phyloP scores from a whole-genome alignment of 805 yeast species.

The Sugiyamaella boreocaroliniensis region DNA sequence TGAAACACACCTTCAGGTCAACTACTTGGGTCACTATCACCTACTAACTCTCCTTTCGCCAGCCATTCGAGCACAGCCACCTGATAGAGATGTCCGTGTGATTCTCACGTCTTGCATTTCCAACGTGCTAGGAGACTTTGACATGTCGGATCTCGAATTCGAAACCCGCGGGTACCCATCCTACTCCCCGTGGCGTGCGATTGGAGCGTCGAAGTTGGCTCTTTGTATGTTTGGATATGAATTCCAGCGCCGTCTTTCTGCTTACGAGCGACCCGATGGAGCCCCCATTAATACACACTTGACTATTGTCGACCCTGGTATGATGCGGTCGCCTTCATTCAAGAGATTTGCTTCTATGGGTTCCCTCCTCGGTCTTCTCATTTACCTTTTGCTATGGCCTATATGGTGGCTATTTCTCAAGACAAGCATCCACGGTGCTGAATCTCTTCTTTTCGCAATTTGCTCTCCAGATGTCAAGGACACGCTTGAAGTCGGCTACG shows the following conservation, averaged over 20 bases:
- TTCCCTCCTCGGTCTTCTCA: slow-evolving; percentile 50
- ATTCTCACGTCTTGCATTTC: slow-evolving; percentile 71
- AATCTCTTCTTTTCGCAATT: slow-evolving; percentile 61
- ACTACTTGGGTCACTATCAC: slow-evolving; percentile 77
- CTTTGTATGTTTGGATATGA: slow-evolving; percentile 71
- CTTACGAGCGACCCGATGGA: slow-evolving; percentile 56
- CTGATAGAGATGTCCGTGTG: slow-evolving; percentile 88
- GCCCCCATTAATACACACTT: slow-evolving; percentile 64
- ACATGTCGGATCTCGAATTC: slow-evolving; percentile 59
- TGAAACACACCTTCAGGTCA: slow-evolving; percentile 77
- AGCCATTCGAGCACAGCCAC: slow-evolving; percentile 78
- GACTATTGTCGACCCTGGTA: slow-evolving; percentile 81
- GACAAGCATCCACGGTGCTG: slow-evolving; percentile 71
- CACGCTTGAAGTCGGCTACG: slow-evolving; percentile 57
- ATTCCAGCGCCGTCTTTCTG: slow-evolving; percentile 58
- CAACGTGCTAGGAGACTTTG: slow-evolving; percentile 65
- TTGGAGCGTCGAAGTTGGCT: slow-evolving; percentile 76
- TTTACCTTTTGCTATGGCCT: slow-evolving; percentile 70
- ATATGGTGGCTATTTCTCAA: slow-evolving; percentile 76
- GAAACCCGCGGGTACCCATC: slow-evolving; percentile 51
- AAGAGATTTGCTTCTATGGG: slow-evolving; percentile 76
- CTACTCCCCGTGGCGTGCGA: slow-evolving; percentile 62
- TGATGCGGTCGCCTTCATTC: slow-evolving; percentile 82
- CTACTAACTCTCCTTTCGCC: slow-evolving; percentile 76
- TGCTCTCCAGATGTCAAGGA: slow-evolving; percentile 64